A percentile compares a stretch with the other conserved stretches of the same genome.
Evolutionary conservation across 805 yeast genomes (phyloP).

Genomic region (Starmera pachycereana): DNA sequence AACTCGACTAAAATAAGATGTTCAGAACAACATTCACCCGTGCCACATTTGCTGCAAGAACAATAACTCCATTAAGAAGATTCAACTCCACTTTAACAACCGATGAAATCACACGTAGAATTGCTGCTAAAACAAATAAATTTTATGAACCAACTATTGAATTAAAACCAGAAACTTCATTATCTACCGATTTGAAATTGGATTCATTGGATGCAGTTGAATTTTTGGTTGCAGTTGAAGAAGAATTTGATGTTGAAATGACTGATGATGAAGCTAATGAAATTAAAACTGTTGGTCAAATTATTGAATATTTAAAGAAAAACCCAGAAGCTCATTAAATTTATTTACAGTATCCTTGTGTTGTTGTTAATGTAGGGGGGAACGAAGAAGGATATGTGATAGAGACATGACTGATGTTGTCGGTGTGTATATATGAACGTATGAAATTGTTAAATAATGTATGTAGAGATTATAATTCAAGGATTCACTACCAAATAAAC

Average conservation of each 20-base stretch:
- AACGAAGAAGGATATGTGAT: background rate
- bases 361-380: background rate
- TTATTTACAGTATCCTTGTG: background rate
- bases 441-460: constrained; percentile 1
- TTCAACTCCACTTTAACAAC: constrained; percentile 54
- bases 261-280: constrained; percentile 91
- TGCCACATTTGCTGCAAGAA: too few relatives aligned
- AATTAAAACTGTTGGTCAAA: constrained; percentile 88
- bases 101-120: constrained; percentile 75
- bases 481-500: too few relatives aligned
- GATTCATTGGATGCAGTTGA: constrained; percentile 95
- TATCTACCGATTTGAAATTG: constrained; percentile 59
- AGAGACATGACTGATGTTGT: background rate
- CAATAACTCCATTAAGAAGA: constrained; percentile 13
- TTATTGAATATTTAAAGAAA: constrained; percentile 73
- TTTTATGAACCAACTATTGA: constrained; percentile 48
- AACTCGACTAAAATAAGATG: too few relatives aligned
- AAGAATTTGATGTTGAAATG: constrained; percentile 75
- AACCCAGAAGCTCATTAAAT: constrained; percentile 38
- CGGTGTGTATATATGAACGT: too few relatives aligned
- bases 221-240: constrained; percentile 92
- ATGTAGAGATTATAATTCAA: too few relatives aligned
- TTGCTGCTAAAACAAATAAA: constrained; percentile 64
- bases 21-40: too few relatives aligned
- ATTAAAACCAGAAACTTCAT: constrained; percentile 26